phyloP scores from a whole-genome alignment of 2,329 filamentous ascomycete genomes.

The Aspergillus sp. region DNA sequence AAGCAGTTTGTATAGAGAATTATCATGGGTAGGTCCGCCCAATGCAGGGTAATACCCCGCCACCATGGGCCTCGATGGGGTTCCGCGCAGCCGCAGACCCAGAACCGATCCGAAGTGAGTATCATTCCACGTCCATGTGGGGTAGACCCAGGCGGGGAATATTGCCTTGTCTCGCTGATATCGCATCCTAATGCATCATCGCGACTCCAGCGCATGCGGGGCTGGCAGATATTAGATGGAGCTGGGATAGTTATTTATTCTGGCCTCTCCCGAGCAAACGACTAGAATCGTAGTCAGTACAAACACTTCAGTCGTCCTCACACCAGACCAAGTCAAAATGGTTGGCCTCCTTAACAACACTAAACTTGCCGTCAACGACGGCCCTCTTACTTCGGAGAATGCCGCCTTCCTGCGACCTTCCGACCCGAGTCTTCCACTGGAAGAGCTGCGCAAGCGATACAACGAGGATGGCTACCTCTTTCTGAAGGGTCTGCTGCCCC shows the following conservation, averaged over 20 bases:
- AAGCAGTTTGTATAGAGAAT: neutral
- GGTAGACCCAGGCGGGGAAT: neutral
- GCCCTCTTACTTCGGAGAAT: slow-evolving; percentile 46
- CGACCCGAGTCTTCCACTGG: slow-evolving; percentile 44
- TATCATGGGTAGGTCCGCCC: neutral
- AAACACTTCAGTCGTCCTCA: neutral
- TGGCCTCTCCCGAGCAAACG: too few relatives aligned
- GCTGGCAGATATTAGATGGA: too few relatives aligned
- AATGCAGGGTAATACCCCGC: neutral
- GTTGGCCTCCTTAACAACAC: slow-evolving; percentile 12
- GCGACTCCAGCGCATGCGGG: too few relatives aligned
- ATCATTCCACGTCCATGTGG: slow-evolving; percentile 4
- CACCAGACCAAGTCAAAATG: slow-evolving; percentile 5
- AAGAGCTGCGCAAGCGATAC: slow-evolving; percentile 49
- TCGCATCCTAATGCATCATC: neutral
- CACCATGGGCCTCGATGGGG: too few relatives aligned
- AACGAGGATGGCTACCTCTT: slow-evolving; percentile 56
- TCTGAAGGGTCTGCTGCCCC: slow-evolving; percentile 55
- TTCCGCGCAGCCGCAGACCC: neutral
- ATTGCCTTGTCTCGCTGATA: neutral
- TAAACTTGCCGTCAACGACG: slow-evolving; percentile 42
- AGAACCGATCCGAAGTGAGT: neutral
- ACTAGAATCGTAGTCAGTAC: neutral
- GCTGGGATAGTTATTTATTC: too few relatives aligned
- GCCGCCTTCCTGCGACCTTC: slow-evolving; percentile 45